Conservation (phyloP, 371 early-diverging fungal species). For the Mucor piriformis region DNA sequence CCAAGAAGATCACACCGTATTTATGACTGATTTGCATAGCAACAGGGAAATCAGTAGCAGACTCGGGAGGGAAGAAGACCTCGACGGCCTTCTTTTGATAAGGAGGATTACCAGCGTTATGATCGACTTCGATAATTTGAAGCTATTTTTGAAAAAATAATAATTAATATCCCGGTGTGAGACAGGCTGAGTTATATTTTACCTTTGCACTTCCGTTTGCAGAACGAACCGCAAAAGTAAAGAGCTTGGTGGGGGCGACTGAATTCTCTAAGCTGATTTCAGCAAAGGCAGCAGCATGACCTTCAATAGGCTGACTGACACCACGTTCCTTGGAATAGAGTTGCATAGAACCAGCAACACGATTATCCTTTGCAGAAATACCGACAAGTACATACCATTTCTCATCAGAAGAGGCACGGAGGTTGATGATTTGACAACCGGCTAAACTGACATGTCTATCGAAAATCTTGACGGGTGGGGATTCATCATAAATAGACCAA, state of each 20-base stretch:
- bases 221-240: slow-evolving; percentile 90
- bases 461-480: slow-evolving; percentile 88
- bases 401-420: slow-evolving; percentile 84
- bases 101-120: slow-evolving; percentile 86
- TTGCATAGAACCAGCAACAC: slow-evolving; percentile 96
- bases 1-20: slow-evolving; percentile 90
- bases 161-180: background rate
- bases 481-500: slow-evolving; percentile 95
- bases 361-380: slow-evolving; percentile 87
- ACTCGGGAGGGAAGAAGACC: slow-evolving; percentile 95
- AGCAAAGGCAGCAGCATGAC: slow-evolving; percentile 96
- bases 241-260: slow-evolving; percentile 80
- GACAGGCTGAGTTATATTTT: slow-evolving; percentile 8
- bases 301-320: slow-evolving; percentile 95
- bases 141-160: slow-evolving; percentile 57
- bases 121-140: slow-evolving; percentile 96
- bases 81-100: slow-evolving; percentile 93
- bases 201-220: slow-evolving; percentile 81
- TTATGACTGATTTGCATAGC: slow-evolving; percentile 93
- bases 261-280: slow-evolving; percentile 83
- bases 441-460: slow-evolving; percentile 84
- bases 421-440: slow-evolving; percentile 95
- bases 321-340: slow-evolving; percentile 90
- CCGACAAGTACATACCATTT: slow-evolving; percentile 96
- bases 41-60: slow-evolving; percentile 94